These are phyloP conservation scores for Lindgomyces ingoldianus DNA, from an alignment of 495 filamentous ascomycete genomes.

Conservation along the genomic window DNA sequence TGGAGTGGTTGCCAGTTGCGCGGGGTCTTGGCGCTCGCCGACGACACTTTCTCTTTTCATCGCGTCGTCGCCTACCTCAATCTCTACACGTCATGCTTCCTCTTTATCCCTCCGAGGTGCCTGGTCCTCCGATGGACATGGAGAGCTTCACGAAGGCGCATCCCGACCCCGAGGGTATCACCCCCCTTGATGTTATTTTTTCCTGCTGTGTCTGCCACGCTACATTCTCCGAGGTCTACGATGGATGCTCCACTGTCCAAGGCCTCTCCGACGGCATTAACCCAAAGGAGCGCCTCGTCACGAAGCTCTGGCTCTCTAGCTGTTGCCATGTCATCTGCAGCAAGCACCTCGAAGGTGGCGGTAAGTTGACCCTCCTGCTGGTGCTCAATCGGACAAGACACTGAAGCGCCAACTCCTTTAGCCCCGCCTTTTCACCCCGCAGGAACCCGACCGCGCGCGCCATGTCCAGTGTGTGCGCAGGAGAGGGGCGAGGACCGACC, in stretches of 20 bases:
- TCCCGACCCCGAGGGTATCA: not conserved
- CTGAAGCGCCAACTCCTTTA: conserved; percentile 21
- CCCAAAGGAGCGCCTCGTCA: conserved; percentile 39
- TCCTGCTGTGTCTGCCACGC: conserved; percentile 49
- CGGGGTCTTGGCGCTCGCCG: conserved; percentile 5
- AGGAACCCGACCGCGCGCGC: conserved; percentile 43
- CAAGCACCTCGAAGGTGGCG: conserved; percentile 50
- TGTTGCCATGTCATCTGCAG: conserved; percentile 50
- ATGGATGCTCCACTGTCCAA: conserved; percentile 30
- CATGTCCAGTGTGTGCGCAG: conserved; percentile 48
- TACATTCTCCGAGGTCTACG: conserved; percentile 47
- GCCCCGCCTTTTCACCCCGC: conserved; percentile 48
- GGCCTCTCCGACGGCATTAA: conserved; percentile 43
- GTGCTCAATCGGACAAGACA: not conserved
- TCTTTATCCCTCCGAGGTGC: not conserved
- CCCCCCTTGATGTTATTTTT: conserved; percentile 46
- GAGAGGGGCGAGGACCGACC: conserved; percentile 39
- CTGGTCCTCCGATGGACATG: not conserved
- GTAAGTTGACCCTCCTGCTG: conserved; percentile 32
- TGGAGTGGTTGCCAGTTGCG: not conserved
- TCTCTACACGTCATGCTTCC: not conserved
- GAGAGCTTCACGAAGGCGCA: conserved; percentile 9
- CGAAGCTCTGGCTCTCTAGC: conserved; percentile 49
- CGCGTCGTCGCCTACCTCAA: not conserved
- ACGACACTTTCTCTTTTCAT: not conserved